A percentile compares a stretch with the other conserved stretches of the same genome.
Conservation (phyloP, 257 asterid genomes). For the Sherardia arvensis region DNA sequence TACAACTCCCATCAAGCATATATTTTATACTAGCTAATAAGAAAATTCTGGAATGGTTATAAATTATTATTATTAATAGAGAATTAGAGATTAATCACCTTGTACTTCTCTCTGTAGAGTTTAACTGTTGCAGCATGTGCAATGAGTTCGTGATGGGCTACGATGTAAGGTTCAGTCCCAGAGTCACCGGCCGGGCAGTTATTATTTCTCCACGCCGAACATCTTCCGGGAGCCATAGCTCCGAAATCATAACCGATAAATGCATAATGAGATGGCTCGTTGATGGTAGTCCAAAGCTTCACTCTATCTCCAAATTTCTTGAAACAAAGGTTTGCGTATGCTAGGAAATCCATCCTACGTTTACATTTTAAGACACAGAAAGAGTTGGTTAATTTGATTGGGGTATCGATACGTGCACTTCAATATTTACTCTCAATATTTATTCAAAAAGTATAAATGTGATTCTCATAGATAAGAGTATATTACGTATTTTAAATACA, state of each 20-base stretch:
- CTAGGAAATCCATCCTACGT: background rate
- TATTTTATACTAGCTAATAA: too few relatives aligned
- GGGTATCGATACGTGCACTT: too few relatives aligned
- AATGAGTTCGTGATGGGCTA: background rate
- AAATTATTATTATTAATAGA: too few relatives aligned
- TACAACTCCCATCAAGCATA: too few relatives aligned
- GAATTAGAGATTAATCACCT: too few relatives aligned
- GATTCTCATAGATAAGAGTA: too few relatives aligned
- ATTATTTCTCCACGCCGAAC: background rate
- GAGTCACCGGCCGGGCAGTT: background rate
- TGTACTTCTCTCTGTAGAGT: background rate
- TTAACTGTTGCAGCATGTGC: background rate
- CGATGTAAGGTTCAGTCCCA: background rate
- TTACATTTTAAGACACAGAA: too few relatives aligned
- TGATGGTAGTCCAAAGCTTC: background rate
- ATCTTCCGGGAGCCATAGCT: background rate
- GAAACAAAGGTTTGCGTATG: background rate
- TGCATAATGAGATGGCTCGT: background rate
- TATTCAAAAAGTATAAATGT: too few relatives aligned
- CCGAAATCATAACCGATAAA: background rate
- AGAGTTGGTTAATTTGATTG: too few relatives aligned
- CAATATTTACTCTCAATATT: too few relatives aligned
- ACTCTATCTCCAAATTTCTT: slow-evolving; percentile 2
- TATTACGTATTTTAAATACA: too few relatives aligned
- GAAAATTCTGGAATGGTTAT: too few relatives aligned